phyloP scores from a whole-genome alignment of 345 rosid genomes.

The Aurinia saxatilis region DNA sequence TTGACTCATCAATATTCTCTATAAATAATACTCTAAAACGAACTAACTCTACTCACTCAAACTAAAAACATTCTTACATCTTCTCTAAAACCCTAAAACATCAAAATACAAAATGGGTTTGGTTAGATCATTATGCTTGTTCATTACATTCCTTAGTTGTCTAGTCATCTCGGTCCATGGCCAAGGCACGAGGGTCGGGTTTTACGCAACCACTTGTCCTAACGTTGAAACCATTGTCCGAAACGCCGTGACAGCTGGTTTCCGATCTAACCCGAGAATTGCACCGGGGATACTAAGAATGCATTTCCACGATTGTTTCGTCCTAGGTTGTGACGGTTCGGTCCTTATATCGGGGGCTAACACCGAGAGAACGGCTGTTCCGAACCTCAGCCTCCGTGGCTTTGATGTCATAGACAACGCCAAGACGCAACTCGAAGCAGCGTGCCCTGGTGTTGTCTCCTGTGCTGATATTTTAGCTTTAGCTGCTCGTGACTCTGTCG shows the following conservation, averaged over 20 bases:
- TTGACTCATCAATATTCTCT: conserved; percentile 8
- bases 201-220: conserved; percentile 39
- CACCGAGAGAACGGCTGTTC: conserved; percentile 37
- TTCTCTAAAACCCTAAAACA: neutral
- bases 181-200: conserved; percentile 38
- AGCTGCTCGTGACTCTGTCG: conserved; percentile 48
- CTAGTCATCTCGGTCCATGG: conserved; percentile 8
- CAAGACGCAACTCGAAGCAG: conserved; percentile 40
- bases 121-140: conserved; percentile 13
- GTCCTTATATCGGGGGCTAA: conserved; percentile 36
- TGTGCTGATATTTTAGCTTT: conserved; percentile 50
- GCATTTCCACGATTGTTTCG: conserved; percentile 53
- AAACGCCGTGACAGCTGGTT: conserved; percentile 29
- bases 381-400: conserved; percentile 31
- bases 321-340: conserved; percentile 51
- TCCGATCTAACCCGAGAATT: conserved; percentile 25
- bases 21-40: conserved; percentile 9
- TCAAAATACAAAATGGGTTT: conserved; percentile 12
- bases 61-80: too few relatives aligned
- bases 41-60: conserved; percentile 11
- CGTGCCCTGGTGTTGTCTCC: conserved; percentile 47
- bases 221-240: conserved; percentile 34
- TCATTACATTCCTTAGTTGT: conserved; percentile 6
- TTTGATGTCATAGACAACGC: conserved; percentile 50
- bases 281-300: conserved; percentile 47